Conservation (phyloP, 177 flowering plant species). For the Vitis hybrid region DNA sequence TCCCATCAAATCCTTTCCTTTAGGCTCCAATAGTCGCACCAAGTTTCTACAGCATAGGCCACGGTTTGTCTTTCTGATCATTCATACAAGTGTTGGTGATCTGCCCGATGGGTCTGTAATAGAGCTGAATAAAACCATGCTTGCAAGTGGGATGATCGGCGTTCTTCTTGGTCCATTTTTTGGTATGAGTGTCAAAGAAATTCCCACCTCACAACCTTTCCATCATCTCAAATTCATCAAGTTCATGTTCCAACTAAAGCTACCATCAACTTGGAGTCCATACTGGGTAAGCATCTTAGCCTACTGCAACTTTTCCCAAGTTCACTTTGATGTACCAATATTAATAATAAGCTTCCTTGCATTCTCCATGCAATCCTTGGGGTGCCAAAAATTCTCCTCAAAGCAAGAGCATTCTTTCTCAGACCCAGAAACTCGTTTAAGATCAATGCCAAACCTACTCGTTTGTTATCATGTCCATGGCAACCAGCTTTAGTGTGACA, state of each 20-base stretch:
- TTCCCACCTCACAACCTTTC: constrained; percentile 61
- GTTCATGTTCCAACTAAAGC: too few species aligned
- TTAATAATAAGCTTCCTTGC: too few species aligned
- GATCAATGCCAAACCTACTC: too few species aligned
- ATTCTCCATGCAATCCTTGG: too few species aligned
- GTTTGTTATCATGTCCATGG: too few species aligned
- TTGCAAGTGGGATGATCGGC: constrained; percentile 49
- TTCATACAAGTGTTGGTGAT: constrained; percentile 52
- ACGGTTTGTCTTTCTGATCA: constrained; percentile 56
- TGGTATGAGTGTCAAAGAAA: constrained; percentile 54
- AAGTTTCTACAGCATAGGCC: constrained; percentile 56
- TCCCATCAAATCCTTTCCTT: constrained; percentile 47
- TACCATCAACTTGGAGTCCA: too few species aligned
- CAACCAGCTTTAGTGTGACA: neutral
- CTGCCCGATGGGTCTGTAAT: constrained; percentile 55
- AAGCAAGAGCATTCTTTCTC: too few species aligned
- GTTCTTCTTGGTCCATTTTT: constrained; percentile 55
- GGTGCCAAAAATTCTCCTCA: too few species aligned
- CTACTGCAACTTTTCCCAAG: too few species aligned
- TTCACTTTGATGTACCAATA: too few species aligned
- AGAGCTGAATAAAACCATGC: constrained; percentile 56
- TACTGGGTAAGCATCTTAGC: too few species aligned
- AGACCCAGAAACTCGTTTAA: too few species aligned
- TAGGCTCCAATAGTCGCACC: constrained; percentile 45
- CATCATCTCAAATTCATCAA: constrained; percentile 58